phyloP scores from a whole-genome alignment of 202 grass and related monocot species.

The Brachypodium distachyon region DNA sequence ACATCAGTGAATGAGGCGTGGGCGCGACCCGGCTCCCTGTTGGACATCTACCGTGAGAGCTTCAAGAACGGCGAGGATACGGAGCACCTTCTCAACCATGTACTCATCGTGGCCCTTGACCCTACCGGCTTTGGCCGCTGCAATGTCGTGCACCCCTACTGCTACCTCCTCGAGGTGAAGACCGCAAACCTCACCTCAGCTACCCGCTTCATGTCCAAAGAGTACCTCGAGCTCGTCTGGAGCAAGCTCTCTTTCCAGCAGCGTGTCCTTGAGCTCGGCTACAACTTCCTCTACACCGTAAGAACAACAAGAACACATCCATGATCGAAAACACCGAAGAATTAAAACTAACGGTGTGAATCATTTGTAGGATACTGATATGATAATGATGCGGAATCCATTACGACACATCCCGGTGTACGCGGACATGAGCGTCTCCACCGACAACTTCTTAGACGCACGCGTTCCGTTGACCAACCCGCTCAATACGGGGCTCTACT shows the following conservation, averaged over 20 bases:
- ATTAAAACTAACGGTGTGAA: neutral
- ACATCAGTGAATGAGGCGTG: slow-evolving; percentile 43
- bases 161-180: slow-evolving; percentile 21
- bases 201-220: slow-evolving; percentile 22
- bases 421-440: slow-evolving; percentile 44
- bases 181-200: slow-evolving; percentile 16
- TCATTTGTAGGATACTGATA: slow-evolving; percentile 39
- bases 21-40: slow-evolving; percentile 25
- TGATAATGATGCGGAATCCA: slow-evolving; percentile 48
- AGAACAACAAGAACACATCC: neutral
- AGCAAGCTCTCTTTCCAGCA: slow-evolving; percentile 19
- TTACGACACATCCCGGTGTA: slow-evolving; percentile 34
- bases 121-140: slow-evolving; percentile 26
- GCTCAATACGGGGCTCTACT: slow-evolving; percentile 51
- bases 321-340: too few species aligned
- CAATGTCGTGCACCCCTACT: slow-evolving; percentile 30
- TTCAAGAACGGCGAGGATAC: slow-evolving; percentile 26
- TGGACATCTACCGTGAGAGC: slow-evolving; percentile 40
- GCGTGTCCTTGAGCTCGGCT: slow-evolving; percentile 33
- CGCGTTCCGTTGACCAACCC: slow-evolving; percentile 12
- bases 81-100: slow-evolving; percentile 25
- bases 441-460: slow-evolving; percentile 25
- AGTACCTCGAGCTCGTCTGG: slow-evolving; percentile 46
- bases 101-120: slow-evolving; percentile 43
- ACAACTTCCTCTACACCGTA: slow-evolving; percentile 48